Conservation (phyloP, 257 asterid species). For the Gynochthodes officinalis region DNA sequence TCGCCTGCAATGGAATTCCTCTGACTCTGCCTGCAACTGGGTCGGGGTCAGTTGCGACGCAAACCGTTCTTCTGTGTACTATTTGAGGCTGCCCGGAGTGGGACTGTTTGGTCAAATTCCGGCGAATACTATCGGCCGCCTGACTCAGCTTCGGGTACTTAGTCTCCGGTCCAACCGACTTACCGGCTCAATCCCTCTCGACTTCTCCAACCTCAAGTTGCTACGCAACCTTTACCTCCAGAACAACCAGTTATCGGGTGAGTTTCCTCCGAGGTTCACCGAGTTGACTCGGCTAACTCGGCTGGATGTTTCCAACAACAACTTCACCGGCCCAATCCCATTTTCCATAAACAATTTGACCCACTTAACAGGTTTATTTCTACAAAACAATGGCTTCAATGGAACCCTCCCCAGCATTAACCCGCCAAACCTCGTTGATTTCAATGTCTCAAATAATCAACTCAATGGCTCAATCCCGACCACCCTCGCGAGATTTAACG, state of each 20-base stretch:
- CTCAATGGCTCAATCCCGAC: conserved; percentile 90
- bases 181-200: conserved; percentile 64
- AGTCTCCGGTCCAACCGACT: conserved; percentile 87
- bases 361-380: conserved; percentile 60
- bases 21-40: conserved; percentile 74
- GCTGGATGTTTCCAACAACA: conserved; percentile 70
- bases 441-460: conserved; percentile 59
- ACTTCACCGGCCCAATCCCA: conserved; percentile 73
- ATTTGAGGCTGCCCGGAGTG: conserved; percentile 76
- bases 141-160: conserved; percentile 69
- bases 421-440: conserved; percentile 37
- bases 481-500: conserved; percentile 52
- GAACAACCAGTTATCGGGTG: conserved; percentile 58
- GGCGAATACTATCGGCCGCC: conserved; percentile 50
- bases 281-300: conserved; percentile 69
- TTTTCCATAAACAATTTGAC: conserved; percentile 70
- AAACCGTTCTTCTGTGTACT: conserved; percentile 51
- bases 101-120: conserved; percentile 86
- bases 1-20: conserved; percentile 68
- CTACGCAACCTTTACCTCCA: conserved; percentile 79
- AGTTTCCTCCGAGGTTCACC: conserved; percentile 52
- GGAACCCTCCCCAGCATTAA: conserved; percentile 82
- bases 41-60: conserved; percentile 73
- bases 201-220: conserved; percentile 57
- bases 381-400: conserved; percentile 56